Percentiles rank a stretch among this genome's conserved stretches.
These are phyloP conservation scores for Arabidopsis thaliana DNA, from an alignment of 345 rosid species.

Conservation along the genomic window TAIR10.1 NC_003076.8:20833001-20833500, in stretches of 20 bases:
- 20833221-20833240: conserved; percentile 62
- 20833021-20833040: conserved; percentile 2
- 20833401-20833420: conserved; percentile 58
- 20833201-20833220: conserved; percentile 70
- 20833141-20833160: conserved; percentile 90
- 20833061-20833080: conserved; percentile 44
- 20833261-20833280: conserved; percentile 72
- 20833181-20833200: conserved; percentile 69
- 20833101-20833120: conserved; percentile 90
- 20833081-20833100: conserved; percentile 80
- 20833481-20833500: background rate
- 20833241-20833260: conserved; percentile 69
- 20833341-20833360: conserved; percentile 52
- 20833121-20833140: conserved; percentile 90
- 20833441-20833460: conserved; percentile 46
- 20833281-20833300: conserved; percentile 81
- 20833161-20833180: conserved; percentile 52
- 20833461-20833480: conserved; percentile 46
- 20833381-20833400: conserved; percentile 53
- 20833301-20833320: conserved; percentile 80
- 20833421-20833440: conserved; percentile 46
- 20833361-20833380: conserved; percentile 29
- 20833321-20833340: conserved; percentile 91
- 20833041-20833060: background rate
- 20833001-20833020: background rate